These are phyloP conservation scores for Hypoxylon sp. DNA, from an alignment of 2,329 filamentous ascomycete species.

Conservation along the genomic window DNA sequence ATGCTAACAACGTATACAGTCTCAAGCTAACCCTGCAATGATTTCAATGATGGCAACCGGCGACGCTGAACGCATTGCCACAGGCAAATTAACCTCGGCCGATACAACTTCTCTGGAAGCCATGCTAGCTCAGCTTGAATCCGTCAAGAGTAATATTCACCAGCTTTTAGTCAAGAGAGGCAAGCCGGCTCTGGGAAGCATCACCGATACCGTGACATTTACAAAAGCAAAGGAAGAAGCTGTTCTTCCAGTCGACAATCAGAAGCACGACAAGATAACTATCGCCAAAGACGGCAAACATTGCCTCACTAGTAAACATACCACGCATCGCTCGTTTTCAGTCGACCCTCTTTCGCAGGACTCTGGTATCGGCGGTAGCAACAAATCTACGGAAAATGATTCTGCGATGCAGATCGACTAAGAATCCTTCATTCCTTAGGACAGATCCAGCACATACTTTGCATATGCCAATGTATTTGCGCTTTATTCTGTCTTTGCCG, in stretches of 20 bases:
- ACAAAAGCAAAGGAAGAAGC: slow-evolving; percentile 24
- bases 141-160: slow-evolving; percentile 61
- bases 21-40: slow-evolving; percentile 62
- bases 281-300: slow-evolving; percentile 43
- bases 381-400: slow-evolving; percentile 28
- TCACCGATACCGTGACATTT: slow-evolving; percentile 13
- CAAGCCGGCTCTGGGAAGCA: slow-evolving; percentile 17
- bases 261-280: slow-evolving; percentile 39
- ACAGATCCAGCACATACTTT: neutral
- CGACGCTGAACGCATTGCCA: slow-evolving; percentile 61
- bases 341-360: no score
- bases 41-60: slow-evolving; percentile 66
- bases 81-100: slow-evolving; percentile 58
- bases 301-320: slow-evolving; percentile 27
- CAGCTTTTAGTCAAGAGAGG: slow-evolving; percentile 54
- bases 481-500: neutral
- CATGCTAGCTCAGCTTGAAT: slow-evolving; percentile 65
- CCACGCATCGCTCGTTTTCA: slow-evolving; percentile 7
- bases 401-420: slow-evolving; percentile 52
- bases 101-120: slow-evolving; percentile 65
- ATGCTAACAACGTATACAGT: slow-evolving; percentile 52
- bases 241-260: slow-evolving; percentile 39
- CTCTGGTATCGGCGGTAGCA: slow-evolving; percentile 23
- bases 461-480: slow-evolving; percentile 2
- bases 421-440: slow-evolving; percentile 4